Conservation (phyloP, 208 protist genomes). For the Borovskyia barvae region DNA sequence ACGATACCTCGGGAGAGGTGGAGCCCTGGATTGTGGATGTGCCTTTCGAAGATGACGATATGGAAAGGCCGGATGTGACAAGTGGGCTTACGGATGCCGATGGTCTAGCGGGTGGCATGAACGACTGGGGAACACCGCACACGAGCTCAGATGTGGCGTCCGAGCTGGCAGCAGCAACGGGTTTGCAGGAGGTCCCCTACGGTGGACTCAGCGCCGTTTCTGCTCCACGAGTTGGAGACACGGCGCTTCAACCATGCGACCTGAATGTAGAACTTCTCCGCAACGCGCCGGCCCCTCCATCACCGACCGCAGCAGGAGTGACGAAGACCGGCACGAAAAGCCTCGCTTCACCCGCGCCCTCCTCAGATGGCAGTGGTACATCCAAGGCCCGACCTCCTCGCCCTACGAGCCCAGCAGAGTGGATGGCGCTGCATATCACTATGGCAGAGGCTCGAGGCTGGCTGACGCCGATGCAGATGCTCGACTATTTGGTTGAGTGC, state of each 20-base stretch:
- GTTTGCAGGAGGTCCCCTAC: conserved; percentile 21
- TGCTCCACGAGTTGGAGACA: neutral
- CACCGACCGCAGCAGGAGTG: no score
- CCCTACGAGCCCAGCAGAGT: conserved; percentile 14
- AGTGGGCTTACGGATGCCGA: no score
- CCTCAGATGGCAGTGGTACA: no score
- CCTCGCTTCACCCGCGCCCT: no score
- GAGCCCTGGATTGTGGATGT: conserved; percentile 48
- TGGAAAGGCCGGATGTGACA: no score
- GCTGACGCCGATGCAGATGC: conserved; percentile 59
- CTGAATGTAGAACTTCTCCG: conserved; percentile 12
- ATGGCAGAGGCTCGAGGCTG: conserved; percentile 57
- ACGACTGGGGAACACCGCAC: neutral
- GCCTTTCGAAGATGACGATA: conserved; percentile 38
- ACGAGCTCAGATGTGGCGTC: neutral
- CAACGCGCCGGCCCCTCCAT: conserved; percentile 10
- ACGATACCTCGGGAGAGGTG: conserved; percentile 1
- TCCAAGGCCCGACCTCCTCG: neutral
- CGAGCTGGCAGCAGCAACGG: conserved; percentile 4
- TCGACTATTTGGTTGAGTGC: conserved; percentile 82
- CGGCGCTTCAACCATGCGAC: conserved; percentile 2
- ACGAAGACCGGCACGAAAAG: no score
- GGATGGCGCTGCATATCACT: conserved; percentile 49
- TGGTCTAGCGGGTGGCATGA: no score
- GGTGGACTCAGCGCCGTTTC: conserved; percentile 1